Conservation (phyloP, 192 early-diverging fungal species). For the Phycomyces blakesleeanus region DNA sequence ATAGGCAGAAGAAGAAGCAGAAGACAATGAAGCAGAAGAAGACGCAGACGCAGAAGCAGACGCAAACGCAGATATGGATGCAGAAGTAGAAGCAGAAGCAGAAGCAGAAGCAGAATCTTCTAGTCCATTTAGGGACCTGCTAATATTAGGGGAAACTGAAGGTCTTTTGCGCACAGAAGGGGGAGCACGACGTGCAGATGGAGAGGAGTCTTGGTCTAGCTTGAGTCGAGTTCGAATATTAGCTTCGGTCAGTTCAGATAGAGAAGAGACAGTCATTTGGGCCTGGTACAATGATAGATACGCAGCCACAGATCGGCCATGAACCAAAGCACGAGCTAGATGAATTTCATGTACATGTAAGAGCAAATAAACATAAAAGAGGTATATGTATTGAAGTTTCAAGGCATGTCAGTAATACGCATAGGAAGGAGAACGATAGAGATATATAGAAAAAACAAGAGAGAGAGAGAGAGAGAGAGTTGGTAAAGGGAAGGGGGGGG, state of each 20-base stretch:
- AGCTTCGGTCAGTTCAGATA: constrained; percentile 32
- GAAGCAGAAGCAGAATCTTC: constrained; percentile 6
- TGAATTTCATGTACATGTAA: constrained; percentile 1
- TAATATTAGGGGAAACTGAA: neutral
- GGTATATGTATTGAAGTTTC: too few species aligned
- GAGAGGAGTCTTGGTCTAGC: constrained; percentile 16
- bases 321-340: constrained; percentile 55
- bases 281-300: constrained; percentile 45
- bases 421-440: too few species aligned
- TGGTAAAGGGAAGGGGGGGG: too few species aligned
- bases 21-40: neutral
- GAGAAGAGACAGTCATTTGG: constrained; percentile 30
- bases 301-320: constrained; percentile 55
- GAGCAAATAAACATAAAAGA: too few species aligned
- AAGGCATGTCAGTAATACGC: too few species aligned
- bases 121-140: too few species aligned
- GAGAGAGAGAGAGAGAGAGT: too few species aligned
- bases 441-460: too few species aligned
- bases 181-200: constrained; percentile 2
- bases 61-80: neutral
- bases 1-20: too few species aligned
- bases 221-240: constrained; percentile 34
- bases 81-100: neutral
- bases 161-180: constrained; percentile 14
- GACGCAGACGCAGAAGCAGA: neutral